Conservation (phyloP, 2,329 filamentous ascomycete genomes). For the Diaporthe citrichinensis region DNA sequence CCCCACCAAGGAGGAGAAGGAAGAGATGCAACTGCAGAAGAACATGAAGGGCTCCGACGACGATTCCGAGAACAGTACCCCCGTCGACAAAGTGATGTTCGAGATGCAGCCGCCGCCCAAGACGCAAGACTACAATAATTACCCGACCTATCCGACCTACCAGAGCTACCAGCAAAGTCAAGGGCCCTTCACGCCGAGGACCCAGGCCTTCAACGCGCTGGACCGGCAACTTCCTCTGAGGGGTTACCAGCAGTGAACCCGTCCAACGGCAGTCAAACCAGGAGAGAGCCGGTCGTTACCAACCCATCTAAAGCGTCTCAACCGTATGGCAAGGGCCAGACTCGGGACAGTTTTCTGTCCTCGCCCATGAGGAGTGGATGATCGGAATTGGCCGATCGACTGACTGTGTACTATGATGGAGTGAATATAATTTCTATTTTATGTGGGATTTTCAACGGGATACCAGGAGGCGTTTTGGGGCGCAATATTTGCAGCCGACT, state of each 20-base stretch:
- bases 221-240: slow-evolving; percentile 70
- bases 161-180: slow-evolving; percentile 35
- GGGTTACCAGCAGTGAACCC: slow-evolving; percentile 44
- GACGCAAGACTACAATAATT: slow-evolving; percentile 40
- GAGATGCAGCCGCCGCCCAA: slow-evolving; percentile 38
- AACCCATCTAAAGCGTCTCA: no score
- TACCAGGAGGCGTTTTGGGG: slow-evolving; percentile 29
- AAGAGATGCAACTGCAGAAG: slow-evolving; percentile 53
- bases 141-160: slow-evolving; percentile 41
- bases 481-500: slow-evolving; percentile 14
- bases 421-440: slow-evolving; percentile 1
- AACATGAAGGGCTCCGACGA: slow-evolving; percentile 54
- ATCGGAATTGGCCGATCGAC: neutral
- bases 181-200: slow-evolving; percentile 74
- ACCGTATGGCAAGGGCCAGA: neutral
- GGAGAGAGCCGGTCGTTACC: no score
- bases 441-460: neutral
- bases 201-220: slow-evolving; percentile 76
- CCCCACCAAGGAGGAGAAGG: slow-evolving; percentile 68
- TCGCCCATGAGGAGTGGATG: neutral
- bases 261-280: neutral
- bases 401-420: neutral
- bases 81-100: slow-evolving; percentile 44
- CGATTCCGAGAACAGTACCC: slow-evolving; percentile 47
- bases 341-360: no score